phyloP scores from a whole-genome alignment of 129 eudicot genomes.

The Artemisia tridentata region DNA sequence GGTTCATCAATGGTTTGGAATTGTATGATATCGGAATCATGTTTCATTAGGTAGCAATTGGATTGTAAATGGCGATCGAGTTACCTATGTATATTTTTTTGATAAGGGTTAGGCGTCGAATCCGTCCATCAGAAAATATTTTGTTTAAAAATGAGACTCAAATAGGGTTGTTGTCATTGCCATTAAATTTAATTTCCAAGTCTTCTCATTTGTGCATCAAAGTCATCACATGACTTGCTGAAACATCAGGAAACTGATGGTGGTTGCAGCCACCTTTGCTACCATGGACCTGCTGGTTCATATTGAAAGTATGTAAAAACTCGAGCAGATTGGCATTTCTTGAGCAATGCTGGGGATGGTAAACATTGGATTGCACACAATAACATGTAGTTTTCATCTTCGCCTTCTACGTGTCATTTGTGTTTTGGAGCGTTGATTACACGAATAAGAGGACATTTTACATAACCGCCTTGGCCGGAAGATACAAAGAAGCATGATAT shows the following conservation, averaged over 20 bases:
- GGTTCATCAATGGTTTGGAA: constrained; percentile 25
- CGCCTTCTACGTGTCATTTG: too few relatives aligned
- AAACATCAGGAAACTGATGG: too few relatives aligned
- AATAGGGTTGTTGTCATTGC: background rate
- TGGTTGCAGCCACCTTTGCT: background rate
- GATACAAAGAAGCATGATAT: constrained; percentile 3
- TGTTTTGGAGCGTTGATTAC: too few relatives aligned
- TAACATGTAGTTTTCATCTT: too few relatives aligned
- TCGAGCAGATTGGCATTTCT: background rate
- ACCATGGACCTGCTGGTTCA: background rate
- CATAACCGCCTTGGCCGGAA: background rate
- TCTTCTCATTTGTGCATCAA: background rate
- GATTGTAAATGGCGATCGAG: constrained; percentile 32
- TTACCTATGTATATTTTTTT: constrained; percentile 34
- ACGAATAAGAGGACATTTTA: background rate
- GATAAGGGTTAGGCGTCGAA: constrained; percentile 20
- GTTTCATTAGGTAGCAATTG: constrained; percentile 32
- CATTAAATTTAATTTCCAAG: background rate
- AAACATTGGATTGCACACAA: background rate
- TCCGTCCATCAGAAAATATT: background rate
- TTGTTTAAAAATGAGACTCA: background rate
- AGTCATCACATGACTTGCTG: too few relatives aligned
- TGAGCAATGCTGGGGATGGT: background rate
- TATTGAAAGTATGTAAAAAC: too few relatives aligned
- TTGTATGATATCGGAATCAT: constrained; percentile 38